These are phyloP conservation scores for Blastobotrys buckinghamii DNA, from an alignment of 1,139 yeast species.

Conservation along the genomic window DNA sequence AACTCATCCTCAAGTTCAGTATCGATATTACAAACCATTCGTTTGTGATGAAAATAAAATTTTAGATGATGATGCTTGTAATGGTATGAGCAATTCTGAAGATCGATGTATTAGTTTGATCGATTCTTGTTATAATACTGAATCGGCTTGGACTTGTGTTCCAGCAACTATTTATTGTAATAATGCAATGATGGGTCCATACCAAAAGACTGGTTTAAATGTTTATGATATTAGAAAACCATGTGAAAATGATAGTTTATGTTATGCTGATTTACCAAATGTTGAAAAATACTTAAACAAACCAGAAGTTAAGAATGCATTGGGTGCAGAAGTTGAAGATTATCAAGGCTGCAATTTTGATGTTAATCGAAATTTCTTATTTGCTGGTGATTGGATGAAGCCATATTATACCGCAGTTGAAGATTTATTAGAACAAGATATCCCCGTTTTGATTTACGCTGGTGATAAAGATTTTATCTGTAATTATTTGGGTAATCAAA, in stretches of 20 bases:
- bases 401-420: conserved; percentile 62
- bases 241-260: conserved; percentile 49
- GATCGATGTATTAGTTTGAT: conserved; percentile 53
- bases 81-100: conserved; percentile 45
- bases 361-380: conserved; percentile 50
- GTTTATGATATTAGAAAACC: conserved; percentile 61
- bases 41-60: conserved; percentile 82
- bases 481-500: conserved; percentile 84
- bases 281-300: conserved; percentile 55
- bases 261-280: conserved; percentile 54
- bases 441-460: conserved; percentile 79
- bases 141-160: conserved; percentile 43
- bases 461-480: conserved; percentile 89
- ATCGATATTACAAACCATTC: conserved; percentile 70
- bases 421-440: conserved; percentile 49
- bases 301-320: conserved; percentile 55
- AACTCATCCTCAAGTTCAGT: conserved; percentile 68
- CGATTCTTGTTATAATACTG: conserved; percentile 48
- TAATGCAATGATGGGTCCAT: conserved; percentile 47
- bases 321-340: conserved; percentile 49
- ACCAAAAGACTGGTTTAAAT: conserved; percentile 54
- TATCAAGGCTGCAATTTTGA: conserved; percentile 53
- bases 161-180: conserved; percentile 83
- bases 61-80: conserved; percentile 56
- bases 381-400: conserved; percentile 55